A percentile compares a stretch with the other conserved stretches of the same genome.
phyloP scores from a whole-genome alignment of 345 rosid species.

The Anacardium occidentale region DNA sequence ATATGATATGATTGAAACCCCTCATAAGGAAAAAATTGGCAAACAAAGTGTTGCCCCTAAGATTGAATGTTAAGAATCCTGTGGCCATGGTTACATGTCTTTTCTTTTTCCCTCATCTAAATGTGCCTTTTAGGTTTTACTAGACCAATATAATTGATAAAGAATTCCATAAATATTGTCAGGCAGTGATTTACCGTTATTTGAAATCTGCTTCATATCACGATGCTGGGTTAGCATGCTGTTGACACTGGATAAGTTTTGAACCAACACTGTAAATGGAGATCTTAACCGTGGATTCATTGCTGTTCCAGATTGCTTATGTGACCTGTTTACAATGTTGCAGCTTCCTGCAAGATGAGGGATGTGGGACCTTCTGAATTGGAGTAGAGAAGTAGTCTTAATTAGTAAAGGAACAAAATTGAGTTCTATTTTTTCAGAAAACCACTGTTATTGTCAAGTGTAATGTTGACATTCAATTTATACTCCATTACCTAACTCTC shows the following conservation, averaged over 20 bases:
- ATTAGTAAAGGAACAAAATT: neutral
- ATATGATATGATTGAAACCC: neutral
- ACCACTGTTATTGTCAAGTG: neutral
- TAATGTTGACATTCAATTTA: constrained; percentile 5
- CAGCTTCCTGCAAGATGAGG: constrained; percentile 40
- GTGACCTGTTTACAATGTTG: constrained; percentile 52
- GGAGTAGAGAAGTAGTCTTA: constrained; percentile 8
- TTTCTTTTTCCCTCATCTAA: neutral
- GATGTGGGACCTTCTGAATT: constrained; percentile 69
- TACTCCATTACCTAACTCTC: constrained; percentile 47
- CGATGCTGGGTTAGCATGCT: constrained; percentile 30
- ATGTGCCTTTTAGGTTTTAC: constrained; percentile 19
- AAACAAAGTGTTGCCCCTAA: too few relatives aligned
- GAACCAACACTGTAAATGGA: constrained; percentile 59
- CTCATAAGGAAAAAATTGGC: too few relatives aligned
- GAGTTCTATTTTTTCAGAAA: neutral
- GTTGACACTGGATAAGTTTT: constrained; percentile 41
- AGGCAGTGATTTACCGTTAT: constrained; percentile 42
- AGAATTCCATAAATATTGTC: neutral
- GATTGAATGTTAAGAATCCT: too few relatives aligned
- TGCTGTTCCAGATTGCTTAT: constrained; percentile 36
- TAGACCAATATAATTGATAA: neutral
- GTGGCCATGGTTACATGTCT: too few relatives aligned
- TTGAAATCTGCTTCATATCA: constrained; percentile 34
- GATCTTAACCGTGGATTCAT: constrained; percentile 51